Percentiles rank a stretch among this genome's conserved stretches.
These are phyloP conservation scores for Athelia psychrophila DNA, from an alignment of 1,284 basidiomycete species.

Conservation along the genomic window DNA sequence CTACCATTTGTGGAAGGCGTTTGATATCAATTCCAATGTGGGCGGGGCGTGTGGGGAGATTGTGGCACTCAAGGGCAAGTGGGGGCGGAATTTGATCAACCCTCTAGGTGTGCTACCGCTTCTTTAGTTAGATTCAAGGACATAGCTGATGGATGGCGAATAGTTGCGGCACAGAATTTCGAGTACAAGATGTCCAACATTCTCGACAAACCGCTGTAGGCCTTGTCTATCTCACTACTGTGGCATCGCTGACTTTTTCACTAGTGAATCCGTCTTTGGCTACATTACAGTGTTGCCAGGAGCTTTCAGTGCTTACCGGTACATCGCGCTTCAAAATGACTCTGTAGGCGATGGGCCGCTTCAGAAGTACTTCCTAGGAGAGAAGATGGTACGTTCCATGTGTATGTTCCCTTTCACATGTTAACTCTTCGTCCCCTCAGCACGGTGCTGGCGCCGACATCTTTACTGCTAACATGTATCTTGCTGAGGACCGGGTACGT, in stretches of 20 bases:
- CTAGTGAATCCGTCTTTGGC: conserved; percentile 76
- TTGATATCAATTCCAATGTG: conserved; percentile 94
- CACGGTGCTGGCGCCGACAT: conserved; percentile 87
- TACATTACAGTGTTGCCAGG: conserved; percentile 93
- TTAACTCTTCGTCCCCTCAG: conserved; percentile 27
- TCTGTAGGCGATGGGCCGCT: conserved; percentile 80
- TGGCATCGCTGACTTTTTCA: not conserved
- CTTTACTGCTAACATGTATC: conserved; percentile 95
- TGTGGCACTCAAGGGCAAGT: conserved; percentile 87
- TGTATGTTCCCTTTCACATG: not conserved
- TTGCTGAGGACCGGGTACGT: conserved; percentile 82
- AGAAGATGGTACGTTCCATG: conserved; percentile 65
- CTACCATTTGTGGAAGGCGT: conserved; percentile 97
- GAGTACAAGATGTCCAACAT: conserved; percentile 98
- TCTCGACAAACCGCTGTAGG: conserved; percentile 78
- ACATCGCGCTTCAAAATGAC: conserved; percentile 91
- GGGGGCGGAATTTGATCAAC: conserved; percentile 74
- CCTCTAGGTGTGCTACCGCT: conserved; percentile 57
- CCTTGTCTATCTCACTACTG: conserved; percentile 6
- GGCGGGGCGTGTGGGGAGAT: conserved; percentile 98
- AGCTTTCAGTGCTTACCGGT: conserved; percentile 91
- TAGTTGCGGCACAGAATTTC: conserved; percentile 88
- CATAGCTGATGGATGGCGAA: not conserved
- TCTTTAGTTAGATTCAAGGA: conserved; percentile 11
- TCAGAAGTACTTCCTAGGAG: conserved; percentile 93